A percentile compares a stretch with the other conserved stretches of the same genome.
These are phyloP conservation scores for Stemphylium vesicarium DNA, from an alignment of 2,329 filamentous ascomycete species.

Conservation along the genomic window DNA sequence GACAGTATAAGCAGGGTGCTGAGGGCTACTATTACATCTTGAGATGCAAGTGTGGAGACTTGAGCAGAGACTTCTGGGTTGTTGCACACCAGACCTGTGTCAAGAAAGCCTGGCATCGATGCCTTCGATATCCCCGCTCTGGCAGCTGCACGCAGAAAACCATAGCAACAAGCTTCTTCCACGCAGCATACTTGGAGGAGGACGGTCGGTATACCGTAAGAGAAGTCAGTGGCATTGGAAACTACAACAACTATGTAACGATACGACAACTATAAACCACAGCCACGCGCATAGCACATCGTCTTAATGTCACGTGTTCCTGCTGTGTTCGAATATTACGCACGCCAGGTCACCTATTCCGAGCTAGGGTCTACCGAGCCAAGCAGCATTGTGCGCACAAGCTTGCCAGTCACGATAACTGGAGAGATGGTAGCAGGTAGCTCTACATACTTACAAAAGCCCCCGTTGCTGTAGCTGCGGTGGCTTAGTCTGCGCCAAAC, in stretches of 20 bases:
- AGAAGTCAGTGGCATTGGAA: conserved; percentile 4
- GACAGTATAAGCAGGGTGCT: background rate
- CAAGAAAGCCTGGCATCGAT: background rate
- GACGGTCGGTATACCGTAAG: background rate
- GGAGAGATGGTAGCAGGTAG: background rate
- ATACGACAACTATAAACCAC: background rate
- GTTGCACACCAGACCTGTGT: background rate
- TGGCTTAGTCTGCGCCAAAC: background rate
- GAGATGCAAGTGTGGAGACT: background rate
- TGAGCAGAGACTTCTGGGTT: conserved; percentile 10
- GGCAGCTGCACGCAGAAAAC: background rate
- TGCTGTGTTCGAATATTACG: background rate
- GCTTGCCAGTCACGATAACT: background rate
- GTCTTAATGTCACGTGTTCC: background rate
- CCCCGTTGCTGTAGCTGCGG: background rate
- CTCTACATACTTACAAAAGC: conserved; percentile 6
- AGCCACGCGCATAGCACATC: background rate
- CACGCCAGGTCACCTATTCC: background rate
- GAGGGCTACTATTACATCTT: conserved; percentile 11
- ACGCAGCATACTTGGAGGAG: background rate
- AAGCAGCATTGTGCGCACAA: background rate
- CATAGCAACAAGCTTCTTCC: conserved; percentile 1
- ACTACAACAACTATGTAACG: conserved; percentile 1
- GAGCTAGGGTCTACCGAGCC: background rate
- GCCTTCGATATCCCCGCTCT: conserved; percentile 1